Base-by-base conservation (phyloP, 163 green algal genomes). In the Scenedesmus sp. region DNA sequence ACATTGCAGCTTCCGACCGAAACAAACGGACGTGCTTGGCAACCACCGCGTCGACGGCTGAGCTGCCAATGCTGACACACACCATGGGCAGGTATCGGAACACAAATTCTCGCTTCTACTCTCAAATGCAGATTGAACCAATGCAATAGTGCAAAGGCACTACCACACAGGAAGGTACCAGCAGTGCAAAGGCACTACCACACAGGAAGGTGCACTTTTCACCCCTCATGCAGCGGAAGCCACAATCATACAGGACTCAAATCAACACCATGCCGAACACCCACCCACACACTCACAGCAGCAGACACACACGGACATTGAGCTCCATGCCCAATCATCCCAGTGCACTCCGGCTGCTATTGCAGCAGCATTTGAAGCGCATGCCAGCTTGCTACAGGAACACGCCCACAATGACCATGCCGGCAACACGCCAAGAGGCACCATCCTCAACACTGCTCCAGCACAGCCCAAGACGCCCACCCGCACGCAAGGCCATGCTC, bases 291-390 rank as follows among this genome's bases (percentile, higher is more conserved):
- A 42, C 35, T 7, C 2, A 4, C 73, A 81, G 33, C 18, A 1
- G 18, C 73, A 82, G 5, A 7, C 37, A 82, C 73, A 82, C 33
- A 46, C 24, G 30, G 5, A 30, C 10, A 46, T 9, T 51, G 18
- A 82, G 4, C 37, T 15, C 24, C 35, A 42, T 49, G 35, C 35
- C 26, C 33, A 37, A 49, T 81, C 4, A 72, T 76, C 59, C 33
- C 59, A 72, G 65, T 7, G 30, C 12, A 20, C 30, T 40, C 30
- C 40, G 30, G 65, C 65, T 76, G 30, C 65, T 20, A 40, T 37
- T 76, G 65, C 65, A 76, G 30, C 65, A 76, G 65, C 56, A 70
- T 70, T n/a, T n/a, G n/a, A n/a, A n/a, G n/a, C n/a, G n/a, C n/a
- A n/a, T n/a, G n/a, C n/a, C n/a, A n/a, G n/a, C n/a, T n/a, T n/a